A percentile compares a stretch with the other conserved stretches of the same genome.
phyloP scores from a whole-genome alignment of 352 stramenopile genomes.

The Pythium volutum region DNA sequence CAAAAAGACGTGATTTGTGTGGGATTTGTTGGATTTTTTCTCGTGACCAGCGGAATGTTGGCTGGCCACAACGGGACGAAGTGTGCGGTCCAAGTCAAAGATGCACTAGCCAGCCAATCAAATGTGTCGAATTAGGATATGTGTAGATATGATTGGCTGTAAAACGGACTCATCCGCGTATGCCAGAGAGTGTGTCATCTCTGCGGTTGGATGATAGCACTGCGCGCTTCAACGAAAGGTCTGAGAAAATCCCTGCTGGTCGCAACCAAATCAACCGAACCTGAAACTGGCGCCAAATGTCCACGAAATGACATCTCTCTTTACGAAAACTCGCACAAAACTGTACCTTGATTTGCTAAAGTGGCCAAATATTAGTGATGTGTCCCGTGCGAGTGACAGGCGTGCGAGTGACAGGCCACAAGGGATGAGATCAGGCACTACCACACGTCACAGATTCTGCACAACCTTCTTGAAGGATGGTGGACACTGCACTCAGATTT shows the following conservation, averaged over 20 bases:
- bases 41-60: conserved; percentile 9
- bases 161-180: conserved; percentile 14
- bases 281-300: conserved; percentile 17
- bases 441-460: conserved; percentile 13
- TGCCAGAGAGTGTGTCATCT: conserved; percentile 22
- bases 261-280: conserved; percentile 1
- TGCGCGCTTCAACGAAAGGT: conserved; percentile 4
- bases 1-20: no score
- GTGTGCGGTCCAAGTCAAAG: conserved; percentile 2
- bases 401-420: conserved; percentile 7
- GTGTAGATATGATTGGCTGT: not conserved
- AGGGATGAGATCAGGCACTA: not conserved
- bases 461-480: not conserved
- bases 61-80: conserved; percentile 5
- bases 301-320: not conserved
- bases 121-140: not conserved
- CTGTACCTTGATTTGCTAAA: conserved; percentile 7
- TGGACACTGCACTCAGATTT: conserved; percentile 20
- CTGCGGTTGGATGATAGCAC: conserved; percentile 7
- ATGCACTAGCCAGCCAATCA: conserved; percentile 24
- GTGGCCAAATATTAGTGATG: conserved; percentile 14
- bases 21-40: conserved; percentile 6
- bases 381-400: conserved; percentile 8
- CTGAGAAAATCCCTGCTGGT: conserved; percentile 2
- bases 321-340: not conserved